phyloP scores from a whole-genome alignment of 179 eudicot genomes.

The Silene noctiflora region DNA sequence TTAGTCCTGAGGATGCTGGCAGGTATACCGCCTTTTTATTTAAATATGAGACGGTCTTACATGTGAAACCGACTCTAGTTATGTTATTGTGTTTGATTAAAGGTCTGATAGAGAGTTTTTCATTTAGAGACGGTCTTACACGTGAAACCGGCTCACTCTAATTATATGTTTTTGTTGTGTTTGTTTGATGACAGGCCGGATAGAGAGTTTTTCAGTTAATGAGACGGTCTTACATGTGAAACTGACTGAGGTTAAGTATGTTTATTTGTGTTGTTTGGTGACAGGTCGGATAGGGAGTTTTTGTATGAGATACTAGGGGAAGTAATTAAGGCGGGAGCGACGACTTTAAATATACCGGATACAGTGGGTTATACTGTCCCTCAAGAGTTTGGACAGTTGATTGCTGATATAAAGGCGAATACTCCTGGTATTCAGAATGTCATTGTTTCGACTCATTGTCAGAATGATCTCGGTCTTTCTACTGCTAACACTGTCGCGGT shows the following conservation, averaged over 20 bases:
- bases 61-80: background rate
- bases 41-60: background rate
- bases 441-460: constrained; percentile 89
- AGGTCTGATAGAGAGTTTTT: too few species aligned
- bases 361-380: constrained; percentile 80
- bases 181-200: too few species aligned
- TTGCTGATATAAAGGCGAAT: constrained; percentile 82
- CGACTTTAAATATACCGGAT: constrained; percentile 88
- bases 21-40: constrained; percentile 37
- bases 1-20: constrained; percentile 99
- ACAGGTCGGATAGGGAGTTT: constrained; percentile 87
- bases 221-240: background rate
- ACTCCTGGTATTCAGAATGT: constrained; percentile 90
- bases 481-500: constrained; percentile 85
- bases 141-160: background rate
- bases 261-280: constrained; percentile 1
- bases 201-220: too few species aligned
- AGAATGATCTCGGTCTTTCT: constrained; percentile 95
- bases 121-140: background rate
- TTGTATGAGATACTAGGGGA: constrained; percentile 81
- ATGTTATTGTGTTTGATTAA: background rate
- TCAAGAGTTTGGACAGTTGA: constrained; percentile 74
- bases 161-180: too few species aligned
- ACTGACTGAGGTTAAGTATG: too few species aligned
- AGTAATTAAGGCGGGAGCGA: constrained; percentile 91